These are phyloP conservation scores for Apiospora hydei DNA, from an alignment of 2,329 filamentous ascomycete species.

Conservation along the genomic window DNA sequence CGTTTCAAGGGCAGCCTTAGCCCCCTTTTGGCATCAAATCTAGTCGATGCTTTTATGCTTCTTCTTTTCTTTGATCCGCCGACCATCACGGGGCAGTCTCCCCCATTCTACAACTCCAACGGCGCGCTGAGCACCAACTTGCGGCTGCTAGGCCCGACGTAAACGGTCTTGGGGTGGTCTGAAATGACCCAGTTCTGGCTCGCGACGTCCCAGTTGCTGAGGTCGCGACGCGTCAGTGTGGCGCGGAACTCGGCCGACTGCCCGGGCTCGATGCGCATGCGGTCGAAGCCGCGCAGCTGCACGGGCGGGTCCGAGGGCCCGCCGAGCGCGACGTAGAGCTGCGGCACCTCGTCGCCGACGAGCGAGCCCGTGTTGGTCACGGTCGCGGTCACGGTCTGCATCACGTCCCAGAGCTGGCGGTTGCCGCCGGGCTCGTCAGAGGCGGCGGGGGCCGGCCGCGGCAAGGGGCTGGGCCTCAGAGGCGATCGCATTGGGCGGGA, in stretches of 20 bases:
- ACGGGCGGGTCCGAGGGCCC: conserved; percentile 73
- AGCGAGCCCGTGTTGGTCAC: conserved; percentile 75
- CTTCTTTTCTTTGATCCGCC: background rate
- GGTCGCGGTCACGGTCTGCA: conserved; percentile 72
- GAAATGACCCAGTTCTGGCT: conserved; percentile 85
- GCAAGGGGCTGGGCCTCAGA: conserved; percentile 63
- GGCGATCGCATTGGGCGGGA: conserved; percentile 66
- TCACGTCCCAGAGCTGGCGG: conserved; percentile 68
- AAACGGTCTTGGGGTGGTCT: conserved; percentile 58
- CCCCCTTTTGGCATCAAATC: background rate
- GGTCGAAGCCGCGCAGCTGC: conserved; percentile 82
- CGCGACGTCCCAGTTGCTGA: conserved; percentile 84
- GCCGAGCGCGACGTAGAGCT: conserved; percentile 83
- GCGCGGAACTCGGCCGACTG: conserved; percentile 70
- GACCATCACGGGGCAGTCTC: background rate
- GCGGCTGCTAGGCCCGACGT: conserved; percentile 62
- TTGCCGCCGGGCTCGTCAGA: conserved; percentile 69
- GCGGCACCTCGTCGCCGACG: conserved; percentile 74
- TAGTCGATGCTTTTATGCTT: no score
- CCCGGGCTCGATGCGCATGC: conserved; percentile 76
- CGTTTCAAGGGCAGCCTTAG: background rate
- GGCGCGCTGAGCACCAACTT: conserved; percentile 55
- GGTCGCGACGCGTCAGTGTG: conserved; percentile 77
- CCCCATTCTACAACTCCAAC: conserved; percentile 28
- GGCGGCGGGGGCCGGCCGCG: conserved; percentile 46